Evolutionary conservation across 495 filamentous ascomycete genomes (phyloP).

Genomic region (Collariella sp.): DNA sequence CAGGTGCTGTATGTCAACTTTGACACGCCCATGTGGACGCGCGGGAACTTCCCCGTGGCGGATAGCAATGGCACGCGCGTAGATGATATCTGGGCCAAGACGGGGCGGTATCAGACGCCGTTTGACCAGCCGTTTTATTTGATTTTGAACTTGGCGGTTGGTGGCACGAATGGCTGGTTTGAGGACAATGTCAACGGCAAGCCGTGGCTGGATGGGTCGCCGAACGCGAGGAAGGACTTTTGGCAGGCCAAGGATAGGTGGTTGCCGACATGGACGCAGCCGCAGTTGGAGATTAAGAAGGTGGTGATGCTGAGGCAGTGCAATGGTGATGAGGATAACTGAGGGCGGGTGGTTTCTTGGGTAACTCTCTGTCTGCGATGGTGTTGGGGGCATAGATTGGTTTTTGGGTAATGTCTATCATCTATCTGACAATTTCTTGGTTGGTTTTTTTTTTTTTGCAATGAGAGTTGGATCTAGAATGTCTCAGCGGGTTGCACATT

Average conservation of each 20-base stretch:
- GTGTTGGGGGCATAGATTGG: conserved; percentile 8
- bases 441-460: neutral
- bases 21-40: conserved; percentile 58
- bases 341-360: neutral
- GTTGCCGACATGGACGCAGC: conserved; percentile 66
- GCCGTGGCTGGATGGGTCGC: conserved; percentile 66
- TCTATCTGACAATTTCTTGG: neutral
- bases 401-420: conserved; percentile 3
- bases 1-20: conserved; percentile 77
- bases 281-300: conserved; percentile 61
- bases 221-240: conserved; percentile 63
- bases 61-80: conserved; percentile 62
- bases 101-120: conserved; percentile 54
- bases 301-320: conserved; percentile 79
- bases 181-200: conserved; percentile 59
- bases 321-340: conserved; percentile 42
- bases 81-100: conserved; percentile 58
- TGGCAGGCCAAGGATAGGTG: conserved; percentile 58
- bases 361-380: neutral
- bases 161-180: conserved; percentile 81
- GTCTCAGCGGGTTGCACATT: neutral
- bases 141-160: conserved; percentile 74
- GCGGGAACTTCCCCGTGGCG: conserved; percentile 62
- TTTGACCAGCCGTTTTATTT: conserved; percentile 79
- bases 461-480: neutral